phyloP scores from a whole-genome alignment of 2,329 filamentous ascomycete species.

The Drechslerella coelobrocha region DNA sequence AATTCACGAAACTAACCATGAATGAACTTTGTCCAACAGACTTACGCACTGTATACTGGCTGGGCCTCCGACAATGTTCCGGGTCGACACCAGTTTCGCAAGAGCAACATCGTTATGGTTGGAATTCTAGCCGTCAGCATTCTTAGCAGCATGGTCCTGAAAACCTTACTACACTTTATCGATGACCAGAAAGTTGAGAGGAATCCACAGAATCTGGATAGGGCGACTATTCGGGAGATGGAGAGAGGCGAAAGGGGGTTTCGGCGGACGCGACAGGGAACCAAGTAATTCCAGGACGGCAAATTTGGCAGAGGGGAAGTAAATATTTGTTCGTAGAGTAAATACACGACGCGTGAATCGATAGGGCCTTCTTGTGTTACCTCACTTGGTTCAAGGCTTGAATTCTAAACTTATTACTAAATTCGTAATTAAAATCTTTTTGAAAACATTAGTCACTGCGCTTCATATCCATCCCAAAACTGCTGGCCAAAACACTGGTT shows the following conservation, averaged over 20 bases:
- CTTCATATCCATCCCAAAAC: no score
- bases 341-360: no score
- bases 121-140: constrained; percentile 83
- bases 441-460: no score
- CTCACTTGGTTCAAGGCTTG: no score
- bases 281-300: no score
- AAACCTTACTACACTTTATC: constrained; percentile 31
- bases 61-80: constrained; percentile 78
- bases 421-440: no score
- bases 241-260: constrained; percentile 2
- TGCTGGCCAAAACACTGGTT: no score
- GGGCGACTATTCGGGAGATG: constrained; percentile 1
- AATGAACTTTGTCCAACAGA: constrained; percentile 57
- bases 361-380: no score
- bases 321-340: no score
- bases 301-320: no score
- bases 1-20: background rate
- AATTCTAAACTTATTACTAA: no score
- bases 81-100: constrained; percentile 75
- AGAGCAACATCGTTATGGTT: constrained; percentile 87
- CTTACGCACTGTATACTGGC: constrained; percentile 85
- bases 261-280: no score
- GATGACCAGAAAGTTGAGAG: constrained; percentile 13
- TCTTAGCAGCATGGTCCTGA: constrained; percentile 58
- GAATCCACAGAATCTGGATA: constrained; percentile 8